A percentile compares a stretch with the other conserved stretches of the same genome.
phyloP scores from a whole-genome alignment of 2,329 filamentous ascomycete species.

The Anisogramma anomala region DNA sequence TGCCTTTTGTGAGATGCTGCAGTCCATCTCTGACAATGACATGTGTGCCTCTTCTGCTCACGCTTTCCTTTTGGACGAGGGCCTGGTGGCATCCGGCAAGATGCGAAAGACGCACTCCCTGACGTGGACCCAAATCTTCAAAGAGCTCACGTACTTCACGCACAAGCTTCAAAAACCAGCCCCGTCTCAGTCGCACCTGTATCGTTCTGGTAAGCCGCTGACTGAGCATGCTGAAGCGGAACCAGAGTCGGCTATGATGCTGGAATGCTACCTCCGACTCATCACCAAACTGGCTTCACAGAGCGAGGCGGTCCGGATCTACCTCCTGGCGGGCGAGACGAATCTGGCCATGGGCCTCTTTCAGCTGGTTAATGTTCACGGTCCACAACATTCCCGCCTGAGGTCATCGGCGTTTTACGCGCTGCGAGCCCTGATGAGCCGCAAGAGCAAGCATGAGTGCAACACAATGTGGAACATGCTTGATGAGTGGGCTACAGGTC shows the following conservation, averaged over 20 bases:
- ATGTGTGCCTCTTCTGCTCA: conserved; percentile 78
- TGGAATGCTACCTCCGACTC: conserved; percentile 84
- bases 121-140: conserved; percentile 88
- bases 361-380: conserved; percentile 64
- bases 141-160: conserved; percentile 76
- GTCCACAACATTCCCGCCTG: conserved; percentile 41
- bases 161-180: conserved; percentile 56
- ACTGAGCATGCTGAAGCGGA: conserved; percentile 65
- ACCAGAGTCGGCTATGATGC: conserved; percentile 89
- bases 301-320: conserved; percentile 60
- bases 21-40: conserved; percentile 72
- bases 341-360: conserved; percentile 65
- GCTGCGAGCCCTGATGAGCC: conserved; percentile 61
- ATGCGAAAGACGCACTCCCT: conserved; percentile 74
- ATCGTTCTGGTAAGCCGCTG: conserved; percentile 48
- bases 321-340: conserved; percentile 52
- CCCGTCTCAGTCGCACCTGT: conserved; percentile 39
- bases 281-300: conserved; percentile 71
- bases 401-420: conserved; percentile 76
- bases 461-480: conserved; percentile 68
- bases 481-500: conserved; percentile 66
- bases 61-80: conserved; percentile 80
- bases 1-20: conserved; percentile 93
- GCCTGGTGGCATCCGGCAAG: conserved; percentile 60
- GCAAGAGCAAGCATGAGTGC: conserved; percentile 57